Percentiles rank a stretch among this genome's conserved stretches.
Conservation (phyloP, 306 rosid species). For the Phaseolus lunatus region DNA sequence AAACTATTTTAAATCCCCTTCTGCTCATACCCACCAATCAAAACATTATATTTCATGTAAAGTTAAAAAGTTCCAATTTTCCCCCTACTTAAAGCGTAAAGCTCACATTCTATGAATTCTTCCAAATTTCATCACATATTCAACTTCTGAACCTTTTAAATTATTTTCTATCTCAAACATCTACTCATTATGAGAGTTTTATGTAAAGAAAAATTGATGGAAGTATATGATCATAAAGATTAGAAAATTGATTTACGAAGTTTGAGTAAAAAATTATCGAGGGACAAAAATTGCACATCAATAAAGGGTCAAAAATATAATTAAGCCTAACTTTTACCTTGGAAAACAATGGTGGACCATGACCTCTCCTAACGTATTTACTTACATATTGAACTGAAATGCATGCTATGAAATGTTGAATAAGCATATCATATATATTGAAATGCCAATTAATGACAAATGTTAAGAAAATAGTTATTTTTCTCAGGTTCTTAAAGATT, state of each 20-base stretch:
- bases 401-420: not conserved
- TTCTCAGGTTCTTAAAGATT: slow-evolving; percentile 83
- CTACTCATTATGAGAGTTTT: not conserved
- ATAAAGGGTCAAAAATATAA: not conserved
- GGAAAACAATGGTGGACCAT: slow-evolving; percentile 3
- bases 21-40: not conserved
- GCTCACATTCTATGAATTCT: not conserved
- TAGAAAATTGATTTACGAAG: not conserved
- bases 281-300: not conserved
- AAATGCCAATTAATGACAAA: slow-evolving; percentile 6
- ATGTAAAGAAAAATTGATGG: not conserved
- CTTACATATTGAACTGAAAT: not conserved
- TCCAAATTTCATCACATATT: not conserved
- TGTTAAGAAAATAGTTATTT: slow-evolving; percentile 34
- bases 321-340: not conserved
- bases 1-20: not conserved
- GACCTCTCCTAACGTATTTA: not conserved
- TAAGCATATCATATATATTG: slow-evolving; percentile 5
- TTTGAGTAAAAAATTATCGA: not conserved
- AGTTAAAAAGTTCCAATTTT: not conserved
- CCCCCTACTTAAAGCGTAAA: not conserved
- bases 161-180: not conserved
- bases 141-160: not conserved
- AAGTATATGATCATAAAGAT: not conserved
- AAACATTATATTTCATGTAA: not conserved